These are phyloP conservation scores for Silene conica DNA, from an alignment of 148 eudicot species.

Conservation along the genomic window DNA sequence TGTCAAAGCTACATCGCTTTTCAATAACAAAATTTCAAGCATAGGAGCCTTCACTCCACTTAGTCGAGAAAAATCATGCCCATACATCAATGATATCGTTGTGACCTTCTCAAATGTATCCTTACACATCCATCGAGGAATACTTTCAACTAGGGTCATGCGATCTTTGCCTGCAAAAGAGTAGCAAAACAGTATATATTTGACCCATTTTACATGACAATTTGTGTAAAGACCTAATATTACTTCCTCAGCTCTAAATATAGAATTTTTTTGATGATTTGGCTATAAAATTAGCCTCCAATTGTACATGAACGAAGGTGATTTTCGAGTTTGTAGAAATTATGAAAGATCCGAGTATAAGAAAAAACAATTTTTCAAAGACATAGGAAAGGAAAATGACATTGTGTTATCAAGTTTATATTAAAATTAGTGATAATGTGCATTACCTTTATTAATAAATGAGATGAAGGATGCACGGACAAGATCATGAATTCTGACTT, in stretches of 20 bases:
- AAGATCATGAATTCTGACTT: slow-evolving; percentile 23
- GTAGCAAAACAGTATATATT: not conserved
- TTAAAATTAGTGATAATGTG: not conserved
- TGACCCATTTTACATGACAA: too few species aligned
- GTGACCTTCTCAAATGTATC: slow-evolving; percentile 1
- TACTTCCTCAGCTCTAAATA: too few species aligned
- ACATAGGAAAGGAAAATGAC: too few species aligned
- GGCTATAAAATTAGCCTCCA: too few species aligned
- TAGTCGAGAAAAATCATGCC: not conserved
- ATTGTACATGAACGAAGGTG: too few species aligned
- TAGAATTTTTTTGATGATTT: too few species aligned
- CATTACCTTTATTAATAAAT: not conserved
- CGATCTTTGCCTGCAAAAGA: not conserved
- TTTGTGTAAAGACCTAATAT: too few species aligned
- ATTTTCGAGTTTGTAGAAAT: too few species aligned
- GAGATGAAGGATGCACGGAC: slow-evolving; percentile 16
- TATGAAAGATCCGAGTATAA: too few species aligned
- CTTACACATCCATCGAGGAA: not conserved
- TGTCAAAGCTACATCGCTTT: not conserved
- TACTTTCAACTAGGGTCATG: slow-evolving; percentile 4
- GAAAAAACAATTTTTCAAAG: not conserved
- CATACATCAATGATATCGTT: slow-evolving; percentile 16
- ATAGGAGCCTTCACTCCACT: not conserved
- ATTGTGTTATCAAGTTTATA: too few species aligned
- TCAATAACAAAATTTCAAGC: slow-evolving; percentile 8